Evolutionary conservation across 2,329 filamentous ascomycete species (phyloP), one percentile per base, ranked within the genome.

Genomic region (Trichoderma sp.): DNA sequence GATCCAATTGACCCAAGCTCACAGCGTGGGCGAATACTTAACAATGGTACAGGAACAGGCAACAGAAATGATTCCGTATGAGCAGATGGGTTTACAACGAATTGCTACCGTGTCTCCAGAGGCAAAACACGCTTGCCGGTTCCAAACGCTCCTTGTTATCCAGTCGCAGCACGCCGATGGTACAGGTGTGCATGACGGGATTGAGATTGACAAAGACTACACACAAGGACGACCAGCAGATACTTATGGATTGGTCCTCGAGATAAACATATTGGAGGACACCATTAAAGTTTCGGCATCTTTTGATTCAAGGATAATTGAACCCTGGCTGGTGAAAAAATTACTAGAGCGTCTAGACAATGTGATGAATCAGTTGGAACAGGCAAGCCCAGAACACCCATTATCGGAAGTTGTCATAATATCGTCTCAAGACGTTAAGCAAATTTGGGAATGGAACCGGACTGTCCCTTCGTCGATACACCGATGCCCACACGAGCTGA

Each of bases 241-340:
- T 19, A 67, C 54, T 8, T 69, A 69, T 34, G 63, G 56, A 8
- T 15, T 69, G 3, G 19, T 56, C 7, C 64, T 69, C 10, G 50
- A 67, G 35, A 32, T 52, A 12, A 32, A 22, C 5, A 22, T 60
- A 5, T 54, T 61, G 19, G 12, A n/a, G 5, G 42, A 25, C 5
- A 13, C 32, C 7, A 34, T 60, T 19, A 48, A 22, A 25, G 25
- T 68, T 12, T 54, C n/a, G 13, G 67, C 61, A n/a, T 8, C 34
- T 3, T 68, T 60, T 15, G 54, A 68, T 37, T 45, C 60, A 3
- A 53, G 37, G 17, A 48, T 59, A 3, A 48, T 68, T 13, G 54
- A 45, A 13, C 4, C 22, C 7, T 66, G 54, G 67, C 45, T 19
- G 19, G 48, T 68, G 2, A 7, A 60, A 34, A 65, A 48, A 12